phyloP scores from a whole-genome alignment of 2,329 filamentous ascomycete species.

The Pseudogymnoascus sp. region DNA sequence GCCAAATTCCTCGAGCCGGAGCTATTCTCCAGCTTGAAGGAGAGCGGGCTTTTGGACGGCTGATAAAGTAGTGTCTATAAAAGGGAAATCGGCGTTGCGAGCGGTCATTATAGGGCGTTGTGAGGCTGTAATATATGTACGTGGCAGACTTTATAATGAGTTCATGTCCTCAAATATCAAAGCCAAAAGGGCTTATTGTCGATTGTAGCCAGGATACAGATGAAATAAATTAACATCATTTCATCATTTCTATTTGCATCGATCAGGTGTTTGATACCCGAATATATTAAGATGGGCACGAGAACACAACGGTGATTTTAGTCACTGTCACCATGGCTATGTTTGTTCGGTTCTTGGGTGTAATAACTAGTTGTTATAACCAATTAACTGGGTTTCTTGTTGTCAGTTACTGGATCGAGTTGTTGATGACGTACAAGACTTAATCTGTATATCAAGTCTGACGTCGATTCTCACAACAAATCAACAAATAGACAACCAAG shows the following conservation, averaged over 20 bases:
- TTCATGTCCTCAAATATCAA: slow-evolving; percentile 2
- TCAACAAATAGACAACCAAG: background rate
- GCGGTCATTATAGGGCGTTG: slow-evolving; percentile 7
- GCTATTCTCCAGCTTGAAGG: slow-evolving; percentile 78
- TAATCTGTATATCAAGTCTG: background rate
- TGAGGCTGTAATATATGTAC: slow-evolving; percentile 6
- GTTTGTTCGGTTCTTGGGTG: background rate
- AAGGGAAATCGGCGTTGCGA: slow-evolving; percentile 7
- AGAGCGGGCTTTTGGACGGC: slow-evolving; percentile 75
- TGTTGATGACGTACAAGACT: background rate
- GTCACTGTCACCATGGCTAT: background rate
- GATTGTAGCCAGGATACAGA: background rate
- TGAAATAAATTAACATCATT: slow-evolving; percentile 5
- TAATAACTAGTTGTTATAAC: background rate
- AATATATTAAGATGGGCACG: background rate
- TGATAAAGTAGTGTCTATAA: slow-evolving; percentile 9
- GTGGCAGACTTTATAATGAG: slow-evolving; percentile 1
- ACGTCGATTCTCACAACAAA: background rate
- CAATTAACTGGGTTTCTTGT: background rate
- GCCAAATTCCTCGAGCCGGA: slow-evolving; percentile 95
- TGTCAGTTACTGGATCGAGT: background rate
- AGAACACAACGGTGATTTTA: background rate
- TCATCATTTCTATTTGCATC: background rate
- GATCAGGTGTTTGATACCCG: background rate
- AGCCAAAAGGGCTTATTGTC: background rate